Evolutionary conservation across 148 eudicot species (phyloP), one percentile per base, ranked within the genome.

Genomic region (Nepenthes mirabilis): DNA sequence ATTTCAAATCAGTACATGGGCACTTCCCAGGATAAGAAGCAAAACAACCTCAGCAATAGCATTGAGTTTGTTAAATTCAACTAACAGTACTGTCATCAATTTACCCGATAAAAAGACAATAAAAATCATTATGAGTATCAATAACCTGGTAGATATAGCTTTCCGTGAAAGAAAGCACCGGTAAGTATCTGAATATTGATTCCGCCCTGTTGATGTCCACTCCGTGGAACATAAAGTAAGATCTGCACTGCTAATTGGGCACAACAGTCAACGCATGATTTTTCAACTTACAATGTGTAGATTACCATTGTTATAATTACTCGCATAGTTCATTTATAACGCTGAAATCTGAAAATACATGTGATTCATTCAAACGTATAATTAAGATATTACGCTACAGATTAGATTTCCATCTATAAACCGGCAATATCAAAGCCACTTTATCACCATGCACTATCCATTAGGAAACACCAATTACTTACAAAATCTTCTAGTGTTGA

Each of bases 401-500:
- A 23, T 23, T 23, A 23, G 23, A 23, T 23, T 23, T 0, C 23
- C 23, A 23, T 23, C 23, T 14, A 50, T 34, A 51, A 36, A 14
- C 40, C 13, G 54, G 37, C 1, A 36, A 36, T 34, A 48, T 48
- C 47, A 56, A 36, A 49, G 35, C 40, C 11, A 34, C 36, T 6
- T 23, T 5, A 57, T 43, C 35, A 59, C 2, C 33, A 23, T 33
- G 33, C 43, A 33, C 23, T 23, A 23, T 23, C 23, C 23, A 23
- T 23, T 23, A 23, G 48, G 33, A 37, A 34, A 11, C 33, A 55
- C 57, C 34, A 34, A 58, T 11, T 37, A 57, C 99, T 80, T 75
- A 93, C 99, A 69, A 93, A 93, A 71, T 93, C 99, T 77, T 86
- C 97, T 51, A 93, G 76, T 12, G 99, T 93, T 14, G 99, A 93